phyloP scores from a whole-genome alignment of 2,329 filamentous ascomycete species.

The Berkeleyomyces rouxiae region DNA sequence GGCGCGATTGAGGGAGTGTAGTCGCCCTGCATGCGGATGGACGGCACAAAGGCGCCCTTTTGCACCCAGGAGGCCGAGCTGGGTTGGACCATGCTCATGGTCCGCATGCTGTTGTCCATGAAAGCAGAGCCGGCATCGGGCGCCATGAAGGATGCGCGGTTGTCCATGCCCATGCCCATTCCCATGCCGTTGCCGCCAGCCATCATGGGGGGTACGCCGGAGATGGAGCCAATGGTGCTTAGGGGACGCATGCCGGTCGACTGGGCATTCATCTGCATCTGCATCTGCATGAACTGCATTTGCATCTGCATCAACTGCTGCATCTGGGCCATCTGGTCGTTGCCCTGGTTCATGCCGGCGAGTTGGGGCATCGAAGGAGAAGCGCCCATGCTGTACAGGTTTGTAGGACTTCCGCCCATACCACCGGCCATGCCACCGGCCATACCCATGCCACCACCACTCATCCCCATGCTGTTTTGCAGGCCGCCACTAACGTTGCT shows the following conservation, averaged over 20 bases:
- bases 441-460: conserved; percentile 19
- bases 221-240: conserved; percentile 7
- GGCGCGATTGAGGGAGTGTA: conserved; percentile 89
- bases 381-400: conserved; percentile 14
- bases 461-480: conserved; percentile 5
- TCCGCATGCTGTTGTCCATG: conserved; percentile 37
- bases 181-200: conserved; percentile 20
- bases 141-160: conserved; percentile 31
- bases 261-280: conserved; percentile 58
- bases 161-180: conserved; percentile 21
- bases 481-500: conserved; percentile 32
- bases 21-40: conserved; percentile 33
- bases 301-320: conserved; percentile 44
- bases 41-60: conserved; percentile 31
- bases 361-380: conserved; percentile 18
- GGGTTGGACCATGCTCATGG: conserved; percentile 74
- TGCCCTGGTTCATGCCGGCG: conserved; percentile 14
- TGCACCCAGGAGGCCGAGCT: conserved; percentile 40
- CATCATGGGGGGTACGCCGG: conserved; percentile 49
- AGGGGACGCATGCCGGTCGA: conserved; percentile 8
- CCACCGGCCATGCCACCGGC: conserved; percentile 15
- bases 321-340: conserved; percentile 24
- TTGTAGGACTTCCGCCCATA: conserved; percentile 4
- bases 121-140: conserved; percentile 30
- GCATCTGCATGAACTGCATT: conserved; percentile 83